Evolutionary conservation across 208 protist species (phyloP).

Genomic region (Vickermania ingenoplastis): DNA sequence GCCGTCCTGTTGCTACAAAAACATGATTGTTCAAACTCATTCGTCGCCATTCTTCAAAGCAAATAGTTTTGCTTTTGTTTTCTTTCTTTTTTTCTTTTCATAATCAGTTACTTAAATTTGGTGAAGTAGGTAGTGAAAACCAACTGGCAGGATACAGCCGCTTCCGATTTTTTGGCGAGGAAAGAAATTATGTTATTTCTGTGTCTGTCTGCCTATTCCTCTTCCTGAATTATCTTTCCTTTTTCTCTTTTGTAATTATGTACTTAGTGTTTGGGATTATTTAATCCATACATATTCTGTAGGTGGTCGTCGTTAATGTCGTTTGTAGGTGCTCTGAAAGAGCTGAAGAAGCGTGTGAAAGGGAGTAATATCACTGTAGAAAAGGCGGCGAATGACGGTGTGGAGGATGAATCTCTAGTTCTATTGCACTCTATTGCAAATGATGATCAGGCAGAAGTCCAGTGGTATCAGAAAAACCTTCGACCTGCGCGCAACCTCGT

Average conservation of each 20-base stretch:
- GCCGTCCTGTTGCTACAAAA: too few relatives aligned
- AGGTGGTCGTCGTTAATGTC: not conserved
- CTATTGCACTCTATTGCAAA: conserved; percentile 47
- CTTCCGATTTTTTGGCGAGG: too few relatives aligned
- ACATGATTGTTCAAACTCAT: too few relatives aligned
- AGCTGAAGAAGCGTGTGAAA: conserved; percentile 47
- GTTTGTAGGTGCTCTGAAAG: not conserved
- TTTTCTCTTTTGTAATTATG: not conserved
- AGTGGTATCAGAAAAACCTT: conserved; percentile 56
- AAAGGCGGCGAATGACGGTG: conserved; percentile 31
- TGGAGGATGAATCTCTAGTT: conserved; percentile 21
- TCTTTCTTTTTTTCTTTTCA: too few relatives aligned
- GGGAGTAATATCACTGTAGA: conserved; percentile 68
- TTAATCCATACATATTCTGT: conserved; percentile 6
- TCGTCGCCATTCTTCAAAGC: too few relatives aligned
- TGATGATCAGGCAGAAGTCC: conserved; percentile 58
- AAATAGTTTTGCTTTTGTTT: too few relatives aligned
- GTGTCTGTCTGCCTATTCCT: too few relatives aligned
- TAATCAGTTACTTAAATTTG: too few relatives aligned
- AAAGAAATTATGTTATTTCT: too few relatives aligned
- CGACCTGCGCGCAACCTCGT: conserved; percentile 64
- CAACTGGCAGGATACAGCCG: too few relatives aligned
- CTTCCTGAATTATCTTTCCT: conserved; percentile 6
- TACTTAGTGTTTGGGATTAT: not conserved
- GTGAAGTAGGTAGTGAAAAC: too few relatives aligned